Evolutionary conservation across 495 filamentous ascomycete genomes (phyloP).

Genomic region (Margaritispora aquatica): DNA sequence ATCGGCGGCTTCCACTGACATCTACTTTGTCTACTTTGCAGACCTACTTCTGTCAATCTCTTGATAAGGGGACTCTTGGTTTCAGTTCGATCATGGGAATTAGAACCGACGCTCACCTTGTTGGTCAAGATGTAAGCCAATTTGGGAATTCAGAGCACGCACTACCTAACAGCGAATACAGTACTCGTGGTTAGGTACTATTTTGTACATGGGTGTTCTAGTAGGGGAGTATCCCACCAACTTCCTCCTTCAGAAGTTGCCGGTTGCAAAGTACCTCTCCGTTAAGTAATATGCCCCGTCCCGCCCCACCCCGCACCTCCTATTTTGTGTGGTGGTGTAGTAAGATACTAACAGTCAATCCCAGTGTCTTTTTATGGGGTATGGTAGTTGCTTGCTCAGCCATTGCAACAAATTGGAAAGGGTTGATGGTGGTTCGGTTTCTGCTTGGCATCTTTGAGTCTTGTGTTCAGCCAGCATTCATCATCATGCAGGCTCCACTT

Average conservation of each 20-base stretch:
- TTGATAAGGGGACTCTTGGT: slow-evolving; percentile 41
- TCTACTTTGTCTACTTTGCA: not conserved
- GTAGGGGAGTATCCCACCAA: not conserved
- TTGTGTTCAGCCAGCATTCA: slow-evolving; percentile 52
- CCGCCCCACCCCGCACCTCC: too few species aligned
- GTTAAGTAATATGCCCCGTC: slow-evolving; percentile 14
- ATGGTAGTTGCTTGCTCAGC: slow-evolving; percentile 47
- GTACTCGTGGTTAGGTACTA: not conserved
- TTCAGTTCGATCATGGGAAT: slow-evolving; percentile 51
- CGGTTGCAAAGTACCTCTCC: slow-evolving; percentile 52
- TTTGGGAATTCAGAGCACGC: too few species aligned
- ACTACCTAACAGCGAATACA: not conserved
- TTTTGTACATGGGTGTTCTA: slow-evolving; percentile 4
- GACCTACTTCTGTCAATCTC: slow-evolving; percentile 19
- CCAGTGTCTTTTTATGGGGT: slow-evolving; percentile 56
- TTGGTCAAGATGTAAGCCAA: slow-evolving; percentile 29
- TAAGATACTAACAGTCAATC: too few species aligned
- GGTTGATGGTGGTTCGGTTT: slow-evolving; percentile 50
- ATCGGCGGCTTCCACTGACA: not conserved
- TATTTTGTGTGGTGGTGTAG: too few species aligned
- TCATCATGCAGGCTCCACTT: slow-evolving; percentile 31
- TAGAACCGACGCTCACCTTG: slow-evolving; percentile 37
- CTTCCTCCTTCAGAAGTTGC: slow-evolving; percentile 45
- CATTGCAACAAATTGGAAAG: slow-evolving; percentile 31
- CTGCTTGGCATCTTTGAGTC: slow-evolving; percentile 21